Percentiles rank a stretch among this genome's conserved stretches.
Evolutionary conservation across 2,329 filamentous ascomycete species (phyloP).

Genomic region (Penicillium concentricum): DNA sequence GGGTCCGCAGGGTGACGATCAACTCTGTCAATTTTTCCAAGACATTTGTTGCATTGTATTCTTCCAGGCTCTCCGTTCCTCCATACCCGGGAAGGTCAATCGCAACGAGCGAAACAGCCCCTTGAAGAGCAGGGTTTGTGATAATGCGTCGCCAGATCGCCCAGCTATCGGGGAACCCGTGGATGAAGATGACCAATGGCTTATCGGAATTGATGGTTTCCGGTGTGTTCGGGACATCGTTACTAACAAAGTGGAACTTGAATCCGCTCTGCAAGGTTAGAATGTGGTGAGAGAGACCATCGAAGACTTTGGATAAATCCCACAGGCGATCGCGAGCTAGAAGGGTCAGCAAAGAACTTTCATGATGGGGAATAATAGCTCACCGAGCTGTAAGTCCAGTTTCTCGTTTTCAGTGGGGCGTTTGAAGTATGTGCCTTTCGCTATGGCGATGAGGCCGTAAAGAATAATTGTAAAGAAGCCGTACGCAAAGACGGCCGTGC

Average conservation of each 20-base stretch:
- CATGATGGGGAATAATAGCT: conserved; percentile 11
- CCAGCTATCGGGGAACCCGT: conserved; percentile 61
- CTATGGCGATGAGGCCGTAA: conserved; percentile 32
- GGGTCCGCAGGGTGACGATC: conserved; percentile 50
- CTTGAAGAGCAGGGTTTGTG: conserved; percentile 37
- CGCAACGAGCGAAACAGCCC: conserved; percentile 50
- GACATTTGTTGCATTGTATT: conserved; percentile 52
- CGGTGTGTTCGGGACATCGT: conserved; percentile 27
- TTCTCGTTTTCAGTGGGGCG: conserved; percentile 40
- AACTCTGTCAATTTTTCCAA: conserved; percentile 56
- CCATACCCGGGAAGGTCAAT: conserved; percentile 61
- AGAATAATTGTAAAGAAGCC: conserved; percentile 37
- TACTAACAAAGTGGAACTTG: conserved; percentile 57
- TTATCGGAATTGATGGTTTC: conserved; percentile 22
- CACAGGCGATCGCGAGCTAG: conserved; percentile 55
- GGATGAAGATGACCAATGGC: conserved; percentile 54
- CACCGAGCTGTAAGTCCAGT: conserved; percentile 43
- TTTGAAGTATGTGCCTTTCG: conserved; percentile 39
- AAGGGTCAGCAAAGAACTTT: not conserved
- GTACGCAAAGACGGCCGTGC: conserved; percentile 28
- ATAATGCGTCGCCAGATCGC: conserved; percentile 55
- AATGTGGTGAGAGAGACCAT: conserved; percentile 53
- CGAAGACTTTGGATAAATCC: conserved; percentile 51
- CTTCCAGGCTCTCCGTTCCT: conserved; percentile 53
- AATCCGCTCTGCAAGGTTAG: conserved; percentile 50